Evolutionary conservation across 2,329 filamentous ascomycete species (phyloP).

Genomic region (Trichoderma sp.): DNA sequence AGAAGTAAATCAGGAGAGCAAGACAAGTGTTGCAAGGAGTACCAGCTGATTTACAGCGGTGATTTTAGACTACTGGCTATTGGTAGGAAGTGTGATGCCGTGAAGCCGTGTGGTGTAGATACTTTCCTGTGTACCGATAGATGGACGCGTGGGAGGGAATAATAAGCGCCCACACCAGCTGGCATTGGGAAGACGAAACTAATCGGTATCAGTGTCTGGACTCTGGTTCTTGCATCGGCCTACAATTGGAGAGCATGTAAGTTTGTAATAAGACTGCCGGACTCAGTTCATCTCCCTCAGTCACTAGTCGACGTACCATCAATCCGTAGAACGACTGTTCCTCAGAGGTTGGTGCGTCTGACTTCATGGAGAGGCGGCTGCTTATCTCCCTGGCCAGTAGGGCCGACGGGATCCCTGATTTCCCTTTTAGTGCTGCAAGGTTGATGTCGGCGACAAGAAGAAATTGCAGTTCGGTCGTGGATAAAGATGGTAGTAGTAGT

Average conservation of each 20-base stretch:
- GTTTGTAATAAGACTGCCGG: not conserved
- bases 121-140: not conserved
- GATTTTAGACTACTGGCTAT: too few species aligned
- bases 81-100: not conserved
- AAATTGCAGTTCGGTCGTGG: not conserved
- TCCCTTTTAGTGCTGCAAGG: too few species aligned
- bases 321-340: too few species aligned
- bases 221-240: not conserved
- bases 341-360: too few species aligned
- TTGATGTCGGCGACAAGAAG: not conserved
- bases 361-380: too few species aligned
- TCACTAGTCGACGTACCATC: too few species aligned
- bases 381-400: not conserved
- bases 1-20: not conserved
- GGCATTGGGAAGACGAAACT: too few species aligned
- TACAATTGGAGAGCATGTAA: not conserved
- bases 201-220: not conserved
- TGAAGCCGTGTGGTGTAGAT: not conserved
- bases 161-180: conserved; percentile 13
- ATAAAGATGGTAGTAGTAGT: not conserved
- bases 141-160: too few species aligned
- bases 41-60: too few species aligned
- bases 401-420: too few species aligned
- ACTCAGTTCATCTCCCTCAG: not conserved
- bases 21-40: not conserved